A percentile compares a stretch with the other conserved stretches of the same genome.
These are phyloP conservation scores for Cyberlindnera mrakii DNA, from an alignment of 805 yeast genomes.

Conservation along the genomic window DNA sequence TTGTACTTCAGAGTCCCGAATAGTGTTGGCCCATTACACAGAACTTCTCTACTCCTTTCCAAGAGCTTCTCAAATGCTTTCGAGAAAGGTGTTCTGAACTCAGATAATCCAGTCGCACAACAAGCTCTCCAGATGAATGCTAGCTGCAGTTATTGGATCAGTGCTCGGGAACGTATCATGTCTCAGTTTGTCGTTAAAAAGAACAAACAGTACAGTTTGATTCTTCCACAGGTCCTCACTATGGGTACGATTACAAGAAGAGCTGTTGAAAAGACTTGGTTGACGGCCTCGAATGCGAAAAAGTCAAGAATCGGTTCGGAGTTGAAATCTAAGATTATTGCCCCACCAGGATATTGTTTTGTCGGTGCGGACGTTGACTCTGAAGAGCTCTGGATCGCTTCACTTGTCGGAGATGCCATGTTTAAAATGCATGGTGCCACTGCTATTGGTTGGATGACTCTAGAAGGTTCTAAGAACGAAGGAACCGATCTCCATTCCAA, in stretches of 20 bases:
- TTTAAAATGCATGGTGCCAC: slow-evolving; percentile 92
- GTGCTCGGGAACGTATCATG: slow-evolving; percentile 77
- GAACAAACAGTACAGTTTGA: slow-evolving; percentile 36
- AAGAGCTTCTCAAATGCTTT: slow-evolving; percentile 67
- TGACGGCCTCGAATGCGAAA: slow-evolving; percentile 95
- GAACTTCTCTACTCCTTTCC: slow-evolving; percentile 73
- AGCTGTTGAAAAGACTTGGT: slow-evolving; percentile 96
- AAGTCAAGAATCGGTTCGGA: slow-evolving; percentile 85
- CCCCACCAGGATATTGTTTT: slow-evolving; percentile 85
- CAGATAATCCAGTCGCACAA: slow-evolving; percentile 65
- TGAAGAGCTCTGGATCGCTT: slow-evolving; percentile 97
- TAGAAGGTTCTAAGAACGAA: slow-evolving; percentile 87
- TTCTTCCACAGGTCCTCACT: slow-evolving; percentile 75
- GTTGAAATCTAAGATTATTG: slow-evolving; percentile 75
- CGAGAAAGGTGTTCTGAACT: slow-evolving; percentile 66
- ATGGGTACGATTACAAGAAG: slow-evolving; percentile 98
- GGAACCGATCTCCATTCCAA: slow-evolving; percentile 95
- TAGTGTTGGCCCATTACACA: slow-evolving; percentile 68
- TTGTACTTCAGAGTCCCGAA: slow-evolving; percentile 74
- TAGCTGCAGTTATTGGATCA: slow-evolving; percentile 87
- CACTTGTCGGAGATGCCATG: slow-evolving; percentile 86
- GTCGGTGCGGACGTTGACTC: slow-evolving; percentile 99
- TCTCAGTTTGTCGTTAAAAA: slow-evolving; percentile 79
- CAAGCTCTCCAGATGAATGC: slow-evolving; percentile 76
- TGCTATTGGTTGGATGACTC: slow-evolving; percentile 98